Conservation (phyloP, 1,284 basidiomycete species). For the Cutaneotrichosporon spelunceum region DNA sequence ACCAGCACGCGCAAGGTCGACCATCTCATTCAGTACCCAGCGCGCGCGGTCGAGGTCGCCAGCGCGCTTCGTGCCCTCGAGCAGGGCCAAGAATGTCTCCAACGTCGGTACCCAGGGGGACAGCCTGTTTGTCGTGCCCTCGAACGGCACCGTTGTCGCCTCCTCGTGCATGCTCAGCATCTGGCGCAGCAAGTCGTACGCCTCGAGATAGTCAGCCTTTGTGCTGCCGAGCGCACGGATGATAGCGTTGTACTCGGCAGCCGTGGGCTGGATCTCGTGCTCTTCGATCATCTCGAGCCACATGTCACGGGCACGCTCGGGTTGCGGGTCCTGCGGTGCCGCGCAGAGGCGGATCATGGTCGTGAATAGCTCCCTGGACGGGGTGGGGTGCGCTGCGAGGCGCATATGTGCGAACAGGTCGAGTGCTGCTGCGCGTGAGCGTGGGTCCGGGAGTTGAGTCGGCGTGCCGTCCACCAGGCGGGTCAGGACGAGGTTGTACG, state of each 20-base stretch:
- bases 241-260: conserved; percentile 72
- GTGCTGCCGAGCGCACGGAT: conserved; percentile 65
- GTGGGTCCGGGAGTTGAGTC: conserved; percentile 27
- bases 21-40: conserved; percentile 87
- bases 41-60: conserved; percentile 78
- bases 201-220: conserved; percentile 64
- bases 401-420: conserved; percentile 95
- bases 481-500: conserved; percentile 48
- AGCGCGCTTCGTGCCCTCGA: conserved; percentile 82
- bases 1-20: conserved; percentile 50
- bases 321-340: conserved; percentile 61
- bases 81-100: conserved; percentile 72
- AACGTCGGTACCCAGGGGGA: conserved; percentile 61
- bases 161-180: conserved; percentile 70
- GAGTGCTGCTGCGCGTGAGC: conserved; percentile 68
- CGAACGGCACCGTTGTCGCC: conserved; percentile 36
- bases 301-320: conserved; percentile 86
- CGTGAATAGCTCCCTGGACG: conserved; percentile 70
- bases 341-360: conserved; percentile 87
- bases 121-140: conserved; percentile 50
- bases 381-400: conserved; percentile 80
- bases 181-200: conserved; percentile 70
- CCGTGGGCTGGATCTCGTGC: conserved; percentile 61
- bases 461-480: conserved; percentile 36
- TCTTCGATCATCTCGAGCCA: conserved; percentile 84